Conservation (phyloP, 768 basidiomycete species). For the Termitomyces titanicus region DNA sequence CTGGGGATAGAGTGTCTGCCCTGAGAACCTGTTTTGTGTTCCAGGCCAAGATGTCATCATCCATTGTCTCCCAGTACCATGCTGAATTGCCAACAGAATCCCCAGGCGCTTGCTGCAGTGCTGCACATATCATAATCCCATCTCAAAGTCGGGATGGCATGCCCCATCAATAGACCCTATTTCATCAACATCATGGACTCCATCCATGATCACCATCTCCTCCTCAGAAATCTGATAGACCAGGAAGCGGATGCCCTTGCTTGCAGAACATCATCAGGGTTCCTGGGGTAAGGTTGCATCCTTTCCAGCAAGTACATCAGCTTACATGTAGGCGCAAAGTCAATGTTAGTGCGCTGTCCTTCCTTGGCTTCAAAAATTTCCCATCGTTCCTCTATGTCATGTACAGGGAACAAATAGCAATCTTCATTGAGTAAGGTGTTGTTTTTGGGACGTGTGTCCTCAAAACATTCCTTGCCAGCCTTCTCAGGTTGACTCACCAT, state of each 20-base stretch:
- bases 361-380: no score
- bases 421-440: no score
- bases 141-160: not conserved
- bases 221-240: not conserved
- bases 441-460: no score
- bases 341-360: no score
- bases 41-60: not conserved
- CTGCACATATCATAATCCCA: not conserved
- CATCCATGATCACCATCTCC: not conserved
- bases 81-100: not conserved
- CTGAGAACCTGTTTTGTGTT: not conserved
- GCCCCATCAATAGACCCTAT: not conserved
- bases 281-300: not conserved
- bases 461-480: no score
- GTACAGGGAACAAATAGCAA: no score
- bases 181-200: not conserved
- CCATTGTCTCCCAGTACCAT: not conserved
- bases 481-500: no score
- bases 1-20: no score
- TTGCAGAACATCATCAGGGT: not conserved
- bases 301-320: not conserved
- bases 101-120: no score
- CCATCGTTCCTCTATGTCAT: no score
- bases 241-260: not conserved
- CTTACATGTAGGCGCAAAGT: no score